These are phyloP conservation scores for Cercospora zeina DNA, from an alignment of 2,329 filamentous ascomycete genomes.

Conservation along the genomic window DNA sequence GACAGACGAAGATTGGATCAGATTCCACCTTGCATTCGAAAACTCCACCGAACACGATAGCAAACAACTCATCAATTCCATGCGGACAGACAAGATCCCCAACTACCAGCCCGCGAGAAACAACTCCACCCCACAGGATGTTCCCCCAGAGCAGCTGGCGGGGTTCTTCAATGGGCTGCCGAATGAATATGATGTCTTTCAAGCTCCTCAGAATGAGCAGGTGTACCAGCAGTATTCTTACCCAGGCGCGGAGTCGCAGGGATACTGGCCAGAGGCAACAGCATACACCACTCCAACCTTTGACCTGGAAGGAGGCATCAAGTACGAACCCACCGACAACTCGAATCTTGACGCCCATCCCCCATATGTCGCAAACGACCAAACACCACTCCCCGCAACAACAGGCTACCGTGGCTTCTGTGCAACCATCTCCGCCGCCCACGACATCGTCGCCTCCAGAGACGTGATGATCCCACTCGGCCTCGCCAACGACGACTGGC, in stretches of 20 bases:
- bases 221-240: not conserved
- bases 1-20: constrained; percentile 1
- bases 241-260: not conserved
- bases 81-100: not conserved
- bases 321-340: not conserved
- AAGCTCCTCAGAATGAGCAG: not conserved
- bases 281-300: not conserved
- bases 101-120: not conserved
- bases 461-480: constrained; percentile 6
- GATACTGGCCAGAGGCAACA: constrained; percentile 1
- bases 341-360: not conserved
- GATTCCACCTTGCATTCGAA: not conserved
- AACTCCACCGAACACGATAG: not conserved
- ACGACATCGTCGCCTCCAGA: not conserved
- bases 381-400: not conserved
- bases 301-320: not conserved
- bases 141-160: not conserved
- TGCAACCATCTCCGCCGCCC: not conserved
- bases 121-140: not conserved
- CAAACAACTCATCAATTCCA: not conserved
- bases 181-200: not conserved
- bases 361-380: not conserved
- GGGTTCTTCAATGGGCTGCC: not conserved
- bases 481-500: constrained; percentile 17
- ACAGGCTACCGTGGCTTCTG: not conserved